These are phyloP conservation scores for Clavispora phyllophila DNA, from an alignment of 805 yeast genomes.

Conservation along the genomic window DNA sequence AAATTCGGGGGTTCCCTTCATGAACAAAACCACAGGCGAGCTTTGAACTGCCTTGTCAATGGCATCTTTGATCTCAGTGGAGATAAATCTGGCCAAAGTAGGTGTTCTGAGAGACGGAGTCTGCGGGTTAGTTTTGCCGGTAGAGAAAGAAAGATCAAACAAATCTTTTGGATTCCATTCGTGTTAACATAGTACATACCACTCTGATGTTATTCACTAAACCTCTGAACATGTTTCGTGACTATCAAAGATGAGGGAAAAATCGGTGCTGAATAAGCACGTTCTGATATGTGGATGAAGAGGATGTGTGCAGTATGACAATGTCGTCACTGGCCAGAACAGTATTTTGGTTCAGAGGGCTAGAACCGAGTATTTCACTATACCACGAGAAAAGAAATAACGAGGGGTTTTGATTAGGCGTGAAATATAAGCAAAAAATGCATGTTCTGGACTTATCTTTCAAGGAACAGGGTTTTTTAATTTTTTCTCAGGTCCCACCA, in stretches of 20 bases:
- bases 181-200: conserved; percentile 12
- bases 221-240: conserved; percentile 7
- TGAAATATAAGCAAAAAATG: no score
- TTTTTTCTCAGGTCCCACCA: no score
- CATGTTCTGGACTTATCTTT: no score
- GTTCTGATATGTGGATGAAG: background rate
- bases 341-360: no score
- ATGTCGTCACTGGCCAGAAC: background rate
- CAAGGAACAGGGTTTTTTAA: no score
- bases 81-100: conserved; percentile 42
- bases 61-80: conserved; percentile 76
- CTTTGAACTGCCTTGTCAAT: conserved; percentile 80
- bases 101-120: background rate
- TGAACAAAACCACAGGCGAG: conserved; percentile 92
- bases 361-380: no score
- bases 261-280: conserved; percentile 2
- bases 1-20: conserved; percentile 98
- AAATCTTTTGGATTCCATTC: no score
- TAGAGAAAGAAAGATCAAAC: background rate
- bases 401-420: no score
- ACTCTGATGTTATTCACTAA: conserved; percentile 9
- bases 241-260: background rate
- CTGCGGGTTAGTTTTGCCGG: background rate
- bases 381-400: no score
- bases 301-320: background rate